These are phyloP conservation scores for Aspergillus nidulans DNA, from an alignment of 495 filamentous ascomycete species.

Conservation along the genomic window DNA sequence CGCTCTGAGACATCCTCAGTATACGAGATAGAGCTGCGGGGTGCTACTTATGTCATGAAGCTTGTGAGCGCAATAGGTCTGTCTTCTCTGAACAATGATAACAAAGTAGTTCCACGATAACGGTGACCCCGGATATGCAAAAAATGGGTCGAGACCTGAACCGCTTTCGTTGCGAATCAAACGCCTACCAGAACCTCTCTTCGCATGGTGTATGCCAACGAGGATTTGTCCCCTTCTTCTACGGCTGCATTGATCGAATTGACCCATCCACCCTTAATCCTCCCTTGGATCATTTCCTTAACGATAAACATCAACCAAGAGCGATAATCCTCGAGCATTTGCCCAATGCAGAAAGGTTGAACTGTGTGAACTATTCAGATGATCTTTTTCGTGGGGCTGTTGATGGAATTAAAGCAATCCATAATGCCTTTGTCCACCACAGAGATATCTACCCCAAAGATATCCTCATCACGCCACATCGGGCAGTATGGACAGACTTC, in stretches of 20 bases:
- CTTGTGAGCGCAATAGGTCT: no score
- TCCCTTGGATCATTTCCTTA: neutral
- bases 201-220: neutral
- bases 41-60: no score
- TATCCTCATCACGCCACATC: no score
- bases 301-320: neutral
- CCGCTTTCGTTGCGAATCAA: neutral
- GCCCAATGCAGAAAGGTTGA: conserved; percentile 1
- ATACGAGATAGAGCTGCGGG: no score
- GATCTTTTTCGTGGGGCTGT: neutral
- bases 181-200: neutral
- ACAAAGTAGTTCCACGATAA: neutral
- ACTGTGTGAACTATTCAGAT: neutral
- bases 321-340: neutral
- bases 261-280: neutral
- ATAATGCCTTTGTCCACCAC: neutral
- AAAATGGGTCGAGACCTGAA: conserved; percentile 1
- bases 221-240: neutral
- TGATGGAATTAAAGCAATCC: neutral
- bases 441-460: conserved; percentile 1
- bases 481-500: no score
- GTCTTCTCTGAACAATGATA: no score
- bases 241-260: neutral
- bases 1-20: no score
- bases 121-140: neutral